A percentile compares a stretch with the other conserved stretches of the same genome.
phyloP scores from a whole-genome alignment of 306 rosid genomes.

The Trifolium repens region DNA sequence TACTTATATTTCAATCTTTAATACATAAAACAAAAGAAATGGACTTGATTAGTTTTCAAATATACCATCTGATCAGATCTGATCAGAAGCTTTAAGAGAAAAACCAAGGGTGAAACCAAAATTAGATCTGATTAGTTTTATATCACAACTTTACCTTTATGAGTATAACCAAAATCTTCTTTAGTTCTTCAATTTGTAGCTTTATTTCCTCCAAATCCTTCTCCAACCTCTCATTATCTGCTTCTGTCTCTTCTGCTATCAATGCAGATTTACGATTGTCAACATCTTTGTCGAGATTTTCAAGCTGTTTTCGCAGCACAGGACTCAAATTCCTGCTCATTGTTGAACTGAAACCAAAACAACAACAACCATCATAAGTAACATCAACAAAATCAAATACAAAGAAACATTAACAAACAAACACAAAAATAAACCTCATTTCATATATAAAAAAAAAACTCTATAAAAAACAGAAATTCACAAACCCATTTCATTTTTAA shows the following conservation, averaged over 20 bases:
- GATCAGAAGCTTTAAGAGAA: too few relatives aligned
- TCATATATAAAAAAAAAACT: background rate
- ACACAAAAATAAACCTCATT: background rate
- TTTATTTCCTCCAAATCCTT: too few relatives aligned
- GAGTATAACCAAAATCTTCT: too few relatives aligned
- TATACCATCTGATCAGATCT: too few relatives aligned
- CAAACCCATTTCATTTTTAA: background rate
- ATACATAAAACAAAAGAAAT: too few relatives aligned
- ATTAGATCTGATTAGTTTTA: too few relatives aligned
- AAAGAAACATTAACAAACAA: background rate
- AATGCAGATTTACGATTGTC: constrained; percentile 78
- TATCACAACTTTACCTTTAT: too few relatives aligned
- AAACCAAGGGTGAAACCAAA: background rate
- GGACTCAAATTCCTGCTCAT: constrained; percentile 72
- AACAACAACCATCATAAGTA: constrained; percentile 3
- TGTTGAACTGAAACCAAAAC: constrained; percentile 41
- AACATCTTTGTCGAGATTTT: constrained; percentile 78
- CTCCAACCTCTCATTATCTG: too few relatives aligned
- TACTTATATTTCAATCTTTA: too few relatives aligned
- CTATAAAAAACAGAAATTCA: background rate
- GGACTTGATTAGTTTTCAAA: too few relatives aligned
- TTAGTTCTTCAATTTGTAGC: too few relatives aligned
- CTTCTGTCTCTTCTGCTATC: too few relatives aligned
- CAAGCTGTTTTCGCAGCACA: constrained; percentile 60
- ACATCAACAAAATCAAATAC: background rate